Evolutionary conservation across 371 early-diverging fungal species (phyloP), one percentile per base, ranked within the genome.

Genomic region (Zychaea mexicana): DNA sequence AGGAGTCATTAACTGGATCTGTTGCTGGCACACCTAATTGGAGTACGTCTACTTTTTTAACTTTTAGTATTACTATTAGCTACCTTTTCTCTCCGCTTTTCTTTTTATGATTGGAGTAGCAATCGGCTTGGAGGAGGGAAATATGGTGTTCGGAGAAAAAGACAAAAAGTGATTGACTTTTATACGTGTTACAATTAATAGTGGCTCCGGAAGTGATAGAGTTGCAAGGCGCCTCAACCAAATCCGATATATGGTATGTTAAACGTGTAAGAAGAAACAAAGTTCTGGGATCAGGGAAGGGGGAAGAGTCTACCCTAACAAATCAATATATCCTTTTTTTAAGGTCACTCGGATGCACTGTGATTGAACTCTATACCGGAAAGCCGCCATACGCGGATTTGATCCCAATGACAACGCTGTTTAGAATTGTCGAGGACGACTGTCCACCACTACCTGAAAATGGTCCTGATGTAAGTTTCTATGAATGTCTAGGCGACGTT

Each of bases 181-280:
- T 31, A 36, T 54, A 21, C 2, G 58, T 54, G 6, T 36, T 21
- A 2, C 45, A 28, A 28, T 6, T 47, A 2, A 31, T 60, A 91
- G 91, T 97, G 96, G 94, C 97, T 8, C 96, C 97, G 2, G 97
- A 97, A 73, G 90, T 97, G 3, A 94, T 94, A 66, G 84, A 90
- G 64, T 74, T 93, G 21, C 84, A 89, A 46, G 93, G 94, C 7
- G 86, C 92, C 0, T 85, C 88, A 6, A 88, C 88, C 21, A 85
- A 88, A 27, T 92, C 94, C 0, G 96, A 95, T 66, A 94, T 95
- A 17, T 95, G 94, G 94, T 84, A 70, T 15, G 15, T 36, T 10
- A 36, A 36, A 36, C 36, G 36, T 10, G 36, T 36, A 10, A 8
- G 0, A 36, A 36, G 33, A 33, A 12, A 33, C 12, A 33, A n/a